phyloP scores from a whole-genome alignment of 805 yeast genomes.

The Metschnikowia arizonensis region DNA sequence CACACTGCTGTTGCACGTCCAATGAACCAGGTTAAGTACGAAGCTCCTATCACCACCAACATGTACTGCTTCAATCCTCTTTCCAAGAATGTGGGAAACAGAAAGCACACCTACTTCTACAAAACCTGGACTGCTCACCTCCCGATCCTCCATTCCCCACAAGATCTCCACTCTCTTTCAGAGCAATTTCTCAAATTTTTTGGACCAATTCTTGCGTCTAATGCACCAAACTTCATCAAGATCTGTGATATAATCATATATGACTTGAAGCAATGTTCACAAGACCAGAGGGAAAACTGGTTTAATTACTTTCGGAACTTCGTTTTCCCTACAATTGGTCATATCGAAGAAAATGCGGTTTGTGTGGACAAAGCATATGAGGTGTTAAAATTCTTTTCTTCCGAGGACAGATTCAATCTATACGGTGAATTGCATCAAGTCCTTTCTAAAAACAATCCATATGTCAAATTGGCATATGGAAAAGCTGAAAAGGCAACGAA shows the following conservation, averaged over 20 bases:
- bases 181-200: conserved; percentile 48
- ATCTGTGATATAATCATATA: conserved; percentile 55
- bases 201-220: conserved; percentile 52
- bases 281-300: conserved; percentile 36
- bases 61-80: conserved; percentile 32
- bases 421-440: conserved; percentile 74
- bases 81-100: conserved; percentile 21
- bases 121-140: conserved; percentile 45
- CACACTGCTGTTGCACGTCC: conserved; percentile 24
- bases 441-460: conserved; percentile 50
- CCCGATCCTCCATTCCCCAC: conserved; percentile 33
- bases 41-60: conserved; percentile 19
- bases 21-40: conserved; percentile 25
- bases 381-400: conserved; percentile 49
- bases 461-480: conserved; percentile 55
- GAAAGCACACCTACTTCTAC: conserved; percentile 40
- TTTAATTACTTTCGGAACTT: conserved; percentile 59
- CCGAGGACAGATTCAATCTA: conserved; percentile 65
- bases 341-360: conserved; percentile 53
- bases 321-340: conserved; percentile 58
- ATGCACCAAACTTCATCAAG: conserved; percentile 48
- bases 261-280: conserved; percentile 26
- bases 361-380: conserved; percentile 57
- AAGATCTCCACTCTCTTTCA: conserved; percentile 46
- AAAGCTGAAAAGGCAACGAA: conserved; percentile 77